These are phyloP conservation scores for Chlorella vulgaris DNA, from an alignment of 139 green algal genomes.

Conservation along the genomic window DNA sequence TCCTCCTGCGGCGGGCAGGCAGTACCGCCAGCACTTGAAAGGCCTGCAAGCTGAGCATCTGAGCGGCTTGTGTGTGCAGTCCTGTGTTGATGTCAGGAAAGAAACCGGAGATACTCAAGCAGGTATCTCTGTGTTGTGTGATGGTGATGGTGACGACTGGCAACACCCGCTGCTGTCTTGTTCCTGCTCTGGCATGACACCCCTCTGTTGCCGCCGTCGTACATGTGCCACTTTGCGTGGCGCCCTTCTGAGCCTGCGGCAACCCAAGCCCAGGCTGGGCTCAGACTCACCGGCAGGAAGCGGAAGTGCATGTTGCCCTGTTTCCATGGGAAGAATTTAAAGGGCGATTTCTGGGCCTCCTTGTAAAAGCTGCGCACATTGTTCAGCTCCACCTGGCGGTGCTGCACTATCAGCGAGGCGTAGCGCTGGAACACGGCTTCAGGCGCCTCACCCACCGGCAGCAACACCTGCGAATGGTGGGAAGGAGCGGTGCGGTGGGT, in stretches of 20 bases:
- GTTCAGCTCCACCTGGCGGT: slow-evolving; percentile 67
- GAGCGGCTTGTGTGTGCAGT: no score
- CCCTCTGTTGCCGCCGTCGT: no score
- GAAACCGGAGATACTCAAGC: no score
- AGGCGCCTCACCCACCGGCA: slow-evolving; percentile 71
- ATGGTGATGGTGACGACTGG: no score
- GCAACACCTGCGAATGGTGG: slow-evolving; percentile 73
- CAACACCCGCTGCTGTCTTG: no score
- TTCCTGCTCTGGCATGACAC: no score
- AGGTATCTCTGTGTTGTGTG: no score
- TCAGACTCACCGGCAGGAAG: slow-evolving; percentile 75
- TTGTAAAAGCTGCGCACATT: slow-evolving; percentile 63
- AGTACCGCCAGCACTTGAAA: not conserved
- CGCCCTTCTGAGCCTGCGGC: no score
- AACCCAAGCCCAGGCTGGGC: no score
- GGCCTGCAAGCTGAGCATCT: no score
- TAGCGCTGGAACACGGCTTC: slow-evolving; percentile 66
- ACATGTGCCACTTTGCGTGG: no score
- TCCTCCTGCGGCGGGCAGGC: slow-evolving; percentile 45
- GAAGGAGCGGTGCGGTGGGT: not conserved
- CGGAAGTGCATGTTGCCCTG: slow-evolving; percentile 76
- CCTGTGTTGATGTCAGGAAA: not conserved
- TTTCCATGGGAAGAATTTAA: slow-evolving; percentile 77
- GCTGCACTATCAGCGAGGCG: slow-evolving; percentile 59
- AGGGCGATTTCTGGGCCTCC: slow-evolving; percentile 68